phyloP scores from a whole-genome alignment of 2,329 filamentous ascomycete species.

The Neurospora sp. region DNA sequence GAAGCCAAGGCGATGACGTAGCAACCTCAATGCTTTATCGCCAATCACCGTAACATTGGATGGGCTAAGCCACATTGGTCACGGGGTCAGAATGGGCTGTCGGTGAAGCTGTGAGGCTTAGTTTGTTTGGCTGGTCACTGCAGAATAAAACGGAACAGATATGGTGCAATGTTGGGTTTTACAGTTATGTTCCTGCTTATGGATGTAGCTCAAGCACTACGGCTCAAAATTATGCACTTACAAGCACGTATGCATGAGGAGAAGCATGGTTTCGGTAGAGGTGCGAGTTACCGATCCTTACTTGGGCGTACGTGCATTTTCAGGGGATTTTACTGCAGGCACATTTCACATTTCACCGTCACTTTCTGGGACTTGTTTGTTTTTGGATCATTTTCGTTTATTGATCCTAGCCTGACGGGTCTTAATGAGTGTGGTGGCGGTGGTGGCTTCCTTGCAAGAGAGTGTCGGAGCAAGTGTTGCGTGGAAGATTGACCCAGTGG shows the following conservation, averaged over 20 bases:
- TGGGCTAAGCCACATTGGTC: not conserved
- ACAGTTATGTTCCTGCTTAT: no score
- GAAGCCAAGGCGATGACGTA: not conserved
- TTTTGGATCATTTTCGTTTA: not conserved
- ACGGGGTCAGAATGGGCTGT: not conserved
- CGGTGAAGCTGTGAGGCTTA: not conserved
- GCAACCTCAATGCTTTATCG: not conserved
- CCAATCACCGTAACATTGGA: not conserved
- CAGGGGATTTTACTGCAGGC: not conserved
- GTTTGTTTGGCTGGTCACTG: not conserved
- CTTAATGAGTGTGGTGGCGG: not conserved
- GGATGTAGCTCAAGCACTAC: no score
- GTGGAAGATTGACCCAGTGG: not conserved
- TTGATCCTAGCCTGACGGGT: not conserved
- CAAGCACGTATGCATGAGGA: no score
- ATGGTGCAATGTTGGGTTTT: not conserved
- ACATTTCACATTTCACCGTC: not conserved
- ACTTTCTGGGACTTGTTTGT: not conserved
- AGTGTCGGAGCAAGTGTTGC: not conserved
- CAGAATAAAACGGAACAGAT: not conserved
- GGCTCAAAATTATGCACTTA: no score
- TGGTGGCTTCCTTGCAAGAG: not conserved
- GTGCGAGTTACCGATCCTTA: no score
- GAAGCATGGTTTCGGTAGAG: no score
- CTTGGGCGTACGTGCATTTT: not conserved